Evolutionary conservation across 2,329 filamentous ascomycete genomes (phyloP).

Genomic region (Bipolaris zeicola): DNA sequence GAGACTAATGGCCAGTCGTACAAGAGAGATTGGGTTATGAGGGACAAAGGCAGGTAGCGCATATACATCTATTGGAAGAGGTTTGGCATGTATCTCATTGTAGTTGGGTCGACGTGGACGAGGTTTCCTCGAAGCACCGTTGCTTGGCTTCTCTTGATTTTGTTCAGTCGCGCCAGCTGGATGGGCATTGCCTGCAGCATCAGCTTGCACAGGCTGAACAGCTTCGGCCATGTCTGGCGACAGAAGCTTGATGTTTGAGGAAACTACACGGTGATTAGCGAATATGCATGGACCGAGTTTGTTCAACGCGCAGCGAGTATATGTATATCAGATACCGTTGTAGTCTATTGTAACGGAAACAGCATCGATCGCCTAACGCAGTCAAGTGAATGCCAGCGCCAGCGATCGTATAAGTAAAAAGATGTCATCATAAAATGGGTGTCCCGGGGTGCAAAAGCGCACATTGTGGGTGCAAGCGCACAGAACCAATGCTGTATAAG

Average conservation of each 20-base stretch:
- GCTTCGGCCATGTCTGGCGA: slow-evolving; percentile 23
- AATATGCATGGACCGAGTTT: not conserved
- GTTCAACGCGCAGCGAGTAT: slow-evolving; percentile 2
- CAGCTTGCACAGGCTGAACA: slow-evolving; percentile 14
- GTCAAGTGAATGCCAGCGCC: slow-evolving; percentile 42
- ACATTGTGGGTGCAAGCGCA: slow-evolving; percentile 1
- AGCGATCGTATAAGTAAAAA: slow-evolving; percentile 33
- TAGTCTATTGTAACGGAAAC: slow-evolving; percentile 45
- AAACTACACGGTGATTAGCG: slow-evolving; percentile 20
- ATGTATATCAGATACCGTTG: slow-evolving; percentile 47
- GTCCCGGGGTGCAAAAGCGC: not conserved
- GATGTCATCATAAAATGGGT: slow-evolving; percentile 32
- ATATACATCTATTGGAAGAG: slow-evolving; percentile 79
- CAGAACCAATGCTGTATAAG: not conserved
- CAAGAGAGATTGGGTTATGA: slow-evolving; percentile 85
- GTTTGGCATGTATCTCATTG: slow-evolving; percentile 77
- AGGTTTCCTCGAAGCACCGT: slow-evolving; percentile 30
- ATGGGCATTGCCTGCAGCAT: slow-evolving; percentile 10
- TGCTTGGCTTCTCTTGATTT: slow-evolving; percentile 21
- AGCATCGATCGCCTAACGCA: slow-evolving; percentile 39
- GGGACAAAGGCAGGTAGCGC: slow-evolving; percentile 88
- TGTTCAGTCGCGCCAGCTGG: slow-evolving; percentile 12
- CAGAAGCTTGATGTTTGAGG: slow-evolving; percentile 11
- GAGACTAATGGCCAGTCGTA: slow-evolving; percentile 80
- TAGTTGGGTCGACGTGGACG: slow-evolving; percentile 60